Base-by-base conservation (phyloP, 1,284 basidiomycete genomes). In the Stygiomarasmius scandens region DNA sequence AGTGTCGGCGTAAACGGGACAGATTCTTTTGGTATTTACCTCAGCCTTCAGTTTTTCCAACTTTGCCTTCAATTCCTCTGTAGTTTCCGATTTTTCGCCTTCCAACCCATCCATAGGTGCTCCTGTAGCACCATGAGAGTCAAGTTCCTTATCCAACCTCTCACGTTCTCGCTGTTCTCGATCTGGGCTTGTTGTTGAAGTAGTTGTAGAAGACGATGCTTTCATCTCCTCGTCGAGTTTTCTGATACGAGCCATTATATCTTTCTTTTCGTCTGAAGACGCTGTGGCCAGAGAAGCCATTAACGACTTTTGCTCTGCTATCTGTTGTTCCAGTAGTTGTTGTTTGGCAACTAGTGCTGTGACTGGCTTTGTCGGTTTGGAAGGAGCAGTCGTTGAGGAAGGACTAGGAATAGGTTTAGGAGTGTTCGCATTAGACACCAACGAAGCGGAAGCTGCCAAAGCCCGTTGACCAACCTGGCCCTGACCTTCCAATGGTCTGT, bases 281-380 rank as follows among this genome's bases (percentile, higher is more conserved):
- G 87, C 86, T 20, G 82, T 82, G 22, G 76, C 74, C 12, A 95
- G 76, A 46, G 86, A 84, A 22, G 82, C 83, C 83, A 97, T 90
- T 50, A 97, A 77, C 5, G 86, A 79, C 74, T 96, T 97, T 73
- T 96, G 95, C 75, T 96, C 94, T 0, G 89, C 83, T 62, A 97
- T 93, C 68, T 92, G 87, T 64, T 89, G 83, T 64, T 97, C 93
- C 22, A 95, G 77, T 49, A 88, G 78, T 56, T 87, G 81, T 67
- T 93, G 89, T 68, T 90, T 89, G 27, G 85, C 86, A 29, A 88
- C 87, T 29, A 92, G 77, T 3, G 79, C 70, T 2, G 76, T 64
- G 4, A 72, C 66, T 19, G 79, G 66, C 16, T 32, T 29, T 5
- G 48, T 29, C 16, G 48, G 14, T 49, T 10, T 14, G 3, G 48